Evolutionary conservation across 225 moss, liverwort and hornwort genomes (phyloP), one percentile per base, ranked within the genome.

Genomic region (Physcomitrellopsis africana): DNA sequence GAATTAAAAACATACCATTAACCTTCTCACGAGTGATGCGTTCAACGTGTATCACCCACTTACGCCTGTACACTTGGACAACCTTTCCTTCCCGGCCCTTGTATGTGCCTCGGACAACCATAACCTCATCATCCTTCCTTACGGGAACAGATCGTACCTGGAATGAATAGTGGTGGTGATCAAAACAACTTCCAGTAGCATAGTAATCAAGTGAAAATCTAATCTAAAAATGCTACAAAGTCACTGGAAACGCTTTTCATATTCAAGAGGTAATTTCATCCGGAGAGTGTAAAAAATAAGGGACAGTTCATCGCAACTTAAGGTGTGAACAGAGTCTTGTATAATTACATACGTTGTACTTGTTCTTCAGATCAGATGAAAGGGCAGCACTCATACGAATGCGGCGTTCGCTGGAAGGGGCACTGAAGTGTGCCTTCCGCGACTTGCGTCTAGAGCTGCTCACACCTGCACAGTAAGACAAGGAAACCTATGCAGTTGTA

Each of bases 21-120:
- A 89, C 92, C 68, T 86, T 89, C 82, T 89, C 84, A 53, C 86
- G 89, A 32, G 86, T 89, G 65, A 89, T 86, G 51, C 89, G 89
- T 79, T 89, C 89, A 8, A 89, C 68, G 55, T 89, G 89, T 65
- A 89, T 86, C 62, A 89, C 86, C 89, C 89, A 89, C 77, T 89
- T 89, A 26, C 89, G 83, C 63, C 89, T 80, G 74, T 86, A 89
- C 3, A 89, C 86, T 80, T 86, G 89, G 15, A 76, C 75, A 41
- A 89, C 86, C 89, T 89, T 93, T 29, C 92, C 91, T 77, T 93
- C 91, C 51, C 89, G 88, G 44, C 92, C 91, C 80, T 93, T 93
- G 79, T 72, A 90, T 3, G 90, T 86, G 69, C 92, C 92, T 18
- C 89, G 92, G 73, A 93, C 92, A 76, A 93, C 89, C 66, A 80